A percentile compares a stretch with the other conserved stretches of the same genome.
Evolutionary conservation across 257 asterid genomes (phyloP).

Genomic region (Mentha longifolia): DNA sequence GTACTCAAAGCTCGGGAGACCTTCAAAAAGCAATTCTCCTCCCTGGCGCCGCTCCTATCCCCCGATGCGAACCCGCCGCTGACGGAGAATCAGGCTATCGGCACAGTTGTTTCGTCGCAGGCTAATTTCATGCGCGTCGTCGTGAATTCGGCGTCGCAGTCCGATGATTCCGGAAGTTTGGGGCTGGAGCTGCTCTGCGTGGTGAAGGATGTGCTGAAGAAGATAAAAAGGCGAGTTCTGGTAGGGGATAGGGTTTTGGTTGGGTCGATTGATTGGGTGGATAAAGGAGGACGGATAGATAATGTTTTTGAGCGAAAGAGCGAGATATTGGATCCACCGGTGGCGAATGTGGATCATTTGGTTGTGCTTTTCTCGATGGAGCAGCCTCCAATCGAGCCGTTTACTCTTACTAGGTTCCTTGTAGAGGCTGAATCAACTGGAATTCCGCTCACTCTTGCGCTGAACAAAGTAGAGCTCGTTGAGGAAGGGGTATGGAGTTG

Average conservation of each 20-base stretch:
- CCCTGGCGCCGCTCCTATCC: conserved; percentile 71
- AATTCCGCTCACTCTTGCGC: conserved; percentile 78
- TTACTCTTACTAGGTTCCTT: conserved; percentile 80
- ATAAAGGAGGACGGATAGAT: conserved; percentile 90
- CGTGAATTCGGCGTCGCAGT: conserved; percentile 48
- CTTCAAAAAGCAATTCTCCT: conserved; percentile 61
- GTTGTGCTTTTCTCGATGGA: conserved; percentile 80
- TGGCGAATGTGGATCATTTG: conserved; percentile 90
- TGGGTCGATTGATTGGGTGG: conserved; percentile 88
- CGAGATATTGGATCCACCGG: conserved; percentile 88
- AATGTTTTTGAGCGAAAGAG: conserved; percentile 74
- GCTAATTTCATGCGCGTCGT: conserved; percentile 98
- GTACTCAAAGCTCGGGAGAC: conserved; percentile 74
- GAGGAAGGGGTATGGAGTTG: conserved; percentile 56
- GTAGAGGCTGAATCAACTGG: conserved; percentile 96
- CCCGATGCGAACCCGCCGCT: conserved; percentile 54
- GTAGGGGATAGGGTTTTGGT: conserved; percentile 95
- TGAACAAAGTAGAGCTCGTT: conserved; percentile 86
- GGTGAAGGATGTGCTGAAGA: conserved; percentile 91
- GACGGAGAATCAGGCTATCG: conserved; percentile 73
- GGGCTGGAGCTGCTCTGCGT: conserved; percentile 86
- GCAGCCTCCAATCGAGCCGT: conserved; percentile 81
- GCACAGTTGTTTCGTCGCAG: conserved; percentile 83
- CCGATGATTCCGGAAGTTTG: conserved; percentile 38
- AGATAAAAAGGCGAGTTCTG: conserved; percentile 87